Evolutionary conservation across 495 filamentous ascomycete genomes (phyloP).

Genomic region (Xylaria bambusicola): DNA sequence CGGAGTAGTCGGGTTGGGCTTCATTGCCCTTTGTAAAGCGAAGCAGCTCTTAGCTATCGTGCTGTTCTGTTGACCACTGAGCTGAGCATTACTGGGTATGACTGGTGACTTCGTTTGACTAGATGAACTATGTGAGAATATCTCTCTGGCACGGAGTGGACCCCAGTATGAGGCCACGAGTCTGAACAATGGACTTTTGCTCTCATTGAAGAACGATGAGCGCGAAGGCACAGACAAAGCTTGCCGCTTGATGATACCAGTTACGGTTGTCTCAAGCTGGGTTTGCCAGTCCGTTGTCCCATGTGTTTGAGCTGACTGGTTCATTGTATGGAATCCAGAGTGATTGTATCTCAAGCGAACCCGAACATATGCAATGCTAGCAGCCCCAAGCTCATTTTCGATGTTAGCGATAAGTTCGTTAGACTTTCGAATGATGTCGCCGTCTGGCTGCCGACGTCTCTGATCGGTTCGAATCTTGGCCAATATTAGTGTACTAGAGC

Average conservation of each 20-base stretch:
- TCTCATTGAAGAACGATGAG: slow-evolving; percentile 39
- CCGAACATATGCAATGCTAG: slow-evolving; percentile 43
- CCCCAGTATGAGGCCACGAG: slow-evolving; percentile 50
- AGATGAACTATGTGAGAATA: slow-evolving; percentile 38
- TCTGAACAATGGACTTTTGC: slow-evolving; percentile 40
- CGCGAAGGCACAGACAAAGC: slow-evolving; percentile 32
- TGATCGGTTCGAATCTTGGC: slow-evolving; percentile 35
- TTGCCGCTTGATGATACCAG: slow-evolving; percentile 44
- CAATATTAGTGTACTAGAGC: slow-evolving; percentile 42
- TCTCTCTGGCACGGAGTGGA: slow-evolving; percentile 34
- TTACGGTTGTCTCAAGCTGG: slow-evolving; percentile 44
- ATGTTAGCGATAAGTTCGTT: slow-evolving; percentile 54
- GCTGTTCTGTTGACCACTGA: neutral
- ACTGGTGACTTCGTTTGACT: slow-evolving; percentile 8
- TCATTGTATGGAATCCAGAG: slow-evolving; percentile 45
- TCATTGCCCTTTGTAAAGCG: neutral
- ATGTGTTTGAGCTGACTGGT: slow-evolving; percentile 12
- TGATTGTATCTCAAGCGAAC: slow-evolving; percentile 50
- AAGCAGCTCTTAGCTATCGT: neutral
- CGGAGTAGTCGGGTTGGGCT: neutral
- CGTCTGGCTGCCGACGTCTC: slow-evolving; percentile 16
- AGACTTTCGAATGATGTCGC: slow-evolving; percentile 35
- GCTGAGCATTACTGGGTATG: neutral
- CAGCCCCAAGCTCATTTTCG: slow-evolving; percentile 48
- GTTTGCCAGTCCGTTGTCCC: slow-evolving; percentile 35